Evolutionary conservation across 2,329 filamentous ascomycete genomes (phyloP).

Genomic region (Torrubiellomyces zombiae): DNA sequence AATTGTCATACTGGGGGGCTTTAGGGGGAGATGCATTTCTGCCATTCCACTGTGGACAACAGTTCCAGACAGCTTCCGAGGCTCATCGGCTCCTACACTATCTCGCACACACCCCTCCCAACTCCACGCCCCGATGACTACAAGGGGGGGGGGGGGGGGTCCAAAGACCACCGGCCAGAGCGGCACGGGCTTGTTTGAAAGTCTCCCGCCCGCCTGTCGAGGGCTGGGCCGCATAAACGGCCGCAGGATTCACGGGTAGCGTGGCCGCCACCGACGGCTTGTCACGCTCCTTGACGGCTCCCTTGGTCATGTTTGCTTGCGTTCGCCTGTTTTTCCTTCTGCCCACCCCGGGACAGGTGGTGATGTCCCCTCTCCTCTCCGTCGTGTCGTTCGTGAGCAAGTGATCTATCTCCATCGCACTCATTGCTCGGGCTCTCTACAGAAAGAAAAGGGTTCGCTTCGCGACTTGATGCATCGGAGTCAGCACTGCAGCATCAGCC

Average conservation of each 20-base stretch:
- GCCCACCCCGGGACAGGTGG: not conserved
- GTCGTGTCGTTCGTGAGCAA: slow-evolving; percentile 3
- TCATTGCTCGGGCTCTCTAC: not conserved
- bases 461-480: no score
- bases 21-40: no score
- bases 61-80: no score
- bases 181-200: not conserved
- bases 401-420: not conserved
- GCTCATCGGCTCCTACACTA: no score
- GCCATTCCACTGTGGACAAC: no score
- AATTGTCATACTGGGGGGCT: no score
- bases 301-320: slow-evolving; percentile 3
- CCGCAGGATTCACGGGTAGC: slow-evolving; percentile 20
- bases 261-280: no score
- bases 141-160: slow-evolving; percentile 1
- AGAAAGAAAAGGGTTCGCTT: no score
- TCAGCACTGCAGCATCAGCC: no score
- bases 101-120: no score
- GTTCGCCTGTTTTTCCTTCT: slow-evolving; percentile 1
- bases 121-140: no score
- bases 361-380: slow-evolving; percentile 1
- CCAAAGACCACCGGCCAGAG: not conserved
- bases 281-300: slow-evolving; percentile 6
- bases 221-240: slow-evolving; percentile 21
- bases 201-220: slow-evolving; percentile 3